Percentiles rank a stretch among this genome's conserved stretches.
Evolutionary conservation across 352 stramenopile species (phyloP).

Genomic region (Phytophthora litchii): DNA sequence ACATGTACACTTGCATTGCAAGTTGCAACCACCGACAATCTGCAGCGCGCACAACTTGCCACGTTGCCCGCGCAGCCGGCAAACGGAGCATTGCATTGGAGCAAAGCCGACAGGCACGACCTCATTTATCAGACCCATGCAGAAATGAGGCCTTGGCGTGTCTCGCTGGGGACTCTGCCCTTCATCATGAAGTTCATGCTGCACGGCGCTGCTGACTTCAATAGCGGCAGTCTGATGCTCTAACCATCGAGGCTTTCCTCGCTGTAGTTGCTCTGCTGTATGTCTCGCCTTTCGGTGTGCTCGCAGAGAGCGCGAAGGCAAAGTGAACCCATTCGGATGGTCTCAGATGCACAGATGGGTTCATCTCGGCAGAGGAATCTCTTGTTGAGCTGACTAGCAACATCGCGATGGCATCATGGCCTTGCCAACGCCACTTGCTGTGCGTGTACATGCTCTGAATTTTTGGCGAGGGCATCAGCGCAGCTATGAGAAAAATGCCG

Average conservation of each 20-base stretch:
- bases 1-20: too few species aligned
- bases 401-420: conserved; percentile 2
- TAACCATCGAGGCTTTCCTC: too few species aligned
- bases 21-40: not conserved
- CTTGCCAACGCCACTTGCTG: not conserved
- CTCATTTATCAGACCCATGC: conserved; percentile 6
- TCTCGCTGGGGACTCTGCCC: too few species aligned
- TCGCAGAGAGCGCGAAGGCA: not conserved
- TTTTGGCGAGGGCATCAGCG: conserved; percentile 19
- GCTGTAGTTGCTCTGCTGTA: not conserved
- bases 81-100: too few species aligned
- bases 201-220: not conserved
- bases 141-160: not conserved
- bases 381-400: too few species aligned
- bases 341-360: not conserved
- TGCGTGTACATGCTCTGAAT: conserved; percentile 1
- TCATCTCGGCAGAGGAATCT: too few species aligned
- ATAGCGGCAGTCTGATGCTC: not conserved
- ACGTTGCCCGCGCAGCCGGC: not conserved
- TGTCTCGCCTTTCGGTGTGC: conserved; percentile 12
- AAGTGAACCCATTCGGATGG: conserved; percentile 20
- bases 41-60: not conserved
- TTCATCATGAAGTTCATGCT: too few species aligned
- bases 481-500: conserved; percentile 25
- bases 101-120: not conserved